These are phyloP conservation scores for Colletotrichum sp. DNA, from an alignment of 2,329 filamentous ascomycete genomes.

Conservation along the genomic window DNA sequence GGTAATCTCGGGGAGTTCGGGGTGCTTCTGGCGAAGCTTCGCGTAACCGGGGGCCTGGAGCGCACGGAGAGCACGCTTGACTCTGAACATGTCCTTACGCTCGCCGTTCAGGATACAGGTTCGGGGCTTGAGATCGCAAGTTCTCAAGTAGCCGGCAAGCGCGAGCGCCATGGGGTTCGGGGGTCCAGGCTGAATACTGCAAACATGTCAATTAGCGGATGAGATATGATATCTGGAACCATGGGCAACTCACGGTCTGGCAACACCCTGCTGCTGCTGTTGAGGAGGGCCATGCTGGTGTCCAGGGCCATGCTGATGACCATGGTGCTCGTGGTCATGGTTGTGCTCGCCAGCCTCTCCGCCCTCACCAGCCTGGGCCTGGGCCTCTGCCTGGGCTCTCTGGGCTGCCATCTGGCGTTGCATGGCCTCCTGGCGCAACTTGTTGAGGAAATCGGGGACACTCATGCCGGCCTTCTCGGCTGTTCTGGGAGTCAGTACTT, in stretches of 20 bases:
- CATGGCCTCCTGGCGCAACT: constrained; percentile 62
- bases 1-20: constrained; percentile 84
- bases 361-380: not conserved
- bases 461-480: constrained; percentile 85
- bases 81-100: constrained; percentile 98
- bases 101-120: constrained; percentile 95
- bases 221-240: not conserved
- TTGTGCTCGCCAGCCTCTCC: constrained; percentile 24
- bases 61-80: constrained; percentile 93
- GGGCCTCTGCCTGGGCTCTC: constrained; percentile 28
- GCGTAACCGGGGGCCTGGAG: constrained; percentile 88
- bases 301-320: constrained; percentile 30
- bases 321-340: constrained; percentile 23
- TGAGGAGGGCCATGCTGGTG: constrained; percentile 27
- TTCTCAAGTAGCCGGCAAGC: constrained; percentile 84
- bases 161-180: constrained; percentile 89
- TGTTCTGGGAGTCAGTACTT: not conserved
- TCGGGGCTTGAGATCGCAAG: constrained; percentile 84
- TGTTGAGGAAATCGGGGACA: constrained; percentile 81
- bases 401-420: constrained; percentile 48
- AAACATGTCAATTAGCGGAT: constrained; percentile 35
- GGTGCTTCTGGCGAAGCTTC: constrained; percentile 89
- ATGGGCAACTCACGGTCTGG: not conserved
- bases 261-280: constrained; percentile 28
- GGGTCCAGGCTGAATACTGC: constrained; percentile 74